Evolutionary conservation across 768 basidiomycete species (phyloP), one percentile per base, ranked within the genome.

Genomic region (Chalciporus pseudorubinellus): DNA sequence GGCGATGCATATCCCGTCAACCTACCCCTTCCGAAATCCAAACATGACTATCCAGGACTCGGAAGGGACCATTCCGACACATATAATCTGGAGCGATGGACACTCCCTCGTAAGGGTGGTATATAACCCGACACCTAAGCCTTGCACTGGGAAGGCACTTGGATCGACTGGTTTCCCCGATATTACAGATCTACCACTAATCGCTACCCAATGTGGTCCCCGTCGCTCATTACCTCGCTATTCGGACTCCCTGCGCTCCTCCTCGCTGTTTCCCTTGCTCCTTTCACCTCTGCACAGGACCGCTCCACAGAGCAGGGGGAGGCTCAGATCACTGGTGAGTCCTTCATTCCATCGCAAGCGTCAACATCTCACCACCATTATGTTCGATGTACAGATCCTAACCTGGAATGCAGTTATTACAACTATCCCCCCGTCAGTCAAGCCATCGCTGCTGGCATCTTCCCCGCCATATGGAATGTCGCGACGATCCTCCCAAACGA

Each of bases 401-500:
- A 53, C 39, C 28, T 41, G 29, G 78, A 79, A 54, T 83, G 81
- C 55, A 56, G 69, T 3, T 56, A 68, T 0, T 81, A 83, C 61
- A 59, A 59, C 46, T 75, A 79, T 48, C 50, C 70, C 3, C 73
- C 71, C 1, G 68, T 75, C 3, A 29, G 62, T 0, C 51, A 64
- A 6, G 65, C 69, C 1, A 16, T 72, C 6, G 31, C 69, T 0
- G 45, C 71, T 3, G 45, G 64, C 0, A 56, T 70, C 1, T 82
- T 80, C 59, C 81, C 81, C 2, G 7, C 70, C 7, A 60, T 75
- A 19, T 80, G 79, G 77, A 54, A 68, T 18, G 57, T 66, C 0
- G 79, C 79, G 2, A 60, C 57, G 3, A 77, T 83, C 55, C 28
- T 81, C 3, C 31, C 69, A 3, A 69, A 52, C 20, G 81, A 82